Conservation (phyloP, 1,284 basidiomycete species). For the Ceratobasidium sp. region DNA sequence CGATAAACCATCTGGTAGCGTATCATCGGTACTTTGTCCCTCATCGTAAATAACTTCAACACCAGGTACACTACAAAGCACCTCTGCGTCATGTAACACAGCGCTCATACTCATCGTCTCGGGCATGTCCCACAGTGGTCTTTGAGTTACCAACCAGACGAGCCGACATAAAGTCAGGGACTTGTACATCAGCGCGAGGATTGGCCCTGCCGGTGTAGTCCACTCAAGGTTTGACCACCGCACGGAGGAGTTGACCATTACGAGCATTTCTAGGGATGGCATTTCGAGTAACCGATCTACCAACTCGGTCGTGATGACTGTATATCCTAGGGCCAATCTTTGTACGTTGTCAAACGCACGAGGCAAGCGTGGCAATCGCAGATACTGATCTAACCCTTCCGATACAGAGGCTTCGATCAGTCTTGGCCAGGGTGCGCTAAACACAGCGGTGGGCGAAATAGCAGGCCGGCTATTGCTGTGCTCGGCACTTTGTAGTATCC, state of each 20-base stretch:
- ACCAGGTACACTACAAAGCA: conserved; percentile 25
- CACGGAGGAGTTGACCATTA: conserved; percentile 34
- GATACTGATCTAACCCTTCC: conserved; percentile 36
- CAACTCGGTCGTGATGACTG: conserved; percentile 12
- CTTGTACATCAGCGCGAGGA: conserved; percentile 6
- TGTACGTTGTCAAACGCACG: conserved; percentile 26
- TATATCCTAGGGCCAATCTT: conserved; percentile 27
- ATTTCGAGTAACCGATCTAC: conserved; percentile 16
- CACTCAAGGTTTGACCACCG: conserved; percentile 33
- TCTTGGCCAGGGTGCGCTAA: conserved; percentile 18
- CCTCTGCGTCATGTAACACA: conserved; percentile 3
- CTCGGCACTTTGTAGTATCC: not conserved
- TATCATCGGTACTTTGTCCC: conserved; percentile 16
- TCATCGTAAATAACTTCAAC: conserved; percentile 29
- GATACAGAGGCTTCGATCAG: conserved; percentile 34
- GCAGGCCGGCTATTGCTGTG: not conserved
- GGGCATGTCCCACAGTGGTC: conserved; percentile 34
- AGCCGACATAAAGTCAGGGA: conserved; percentile 17
- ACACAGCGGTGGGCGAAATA: not conserved
- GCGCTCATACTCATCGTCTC: not conserved
- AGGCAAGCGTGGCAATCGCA: conserved; percentile 24
- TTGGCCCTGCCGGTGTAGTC: conserved; percentile 19
- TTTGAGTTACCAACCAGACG: conserved; percentile 24
- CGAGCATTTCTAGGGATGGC: conserved; percentile 7
- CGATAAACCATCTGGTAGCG: conserved; percentile 22